Base-by-base conservation (phyloP, 441 rosid species). In the Mallotus repandus region DNA sequence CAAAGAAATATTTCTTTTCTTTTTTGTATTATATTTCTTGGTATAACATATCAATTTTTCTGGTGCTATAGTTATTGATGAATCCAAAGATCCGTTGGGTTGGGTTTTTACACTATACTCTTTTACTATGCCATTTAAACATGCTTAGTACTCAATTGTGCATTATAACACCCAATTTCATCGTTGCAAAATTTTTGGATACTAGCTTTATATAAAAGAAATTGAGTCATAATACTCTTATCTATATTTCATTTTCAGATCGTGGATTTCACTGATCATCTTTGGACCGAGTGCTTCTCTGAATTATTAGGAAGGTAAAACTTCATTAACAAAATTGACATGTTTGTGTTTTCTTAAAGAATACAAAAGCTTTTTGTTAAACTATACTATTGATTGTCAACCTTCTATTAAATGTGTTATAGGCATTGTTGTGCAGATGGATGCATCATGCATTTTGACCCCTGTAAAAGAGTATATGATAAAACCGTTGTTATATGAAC, bases 381-480 rank as follows among this genome's bases (percentile, higher is more conserved):
- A 75, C 61, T 43, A 43, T 32, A 9, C 21, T 68, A 15, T 16
- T 69, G 58, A 35, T 53, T 41, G 70, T 65, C 41, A 69, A 21
- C 64, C 6, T 15, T 56, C 25, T 25, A 60, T 65, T 73, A 13
- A 25, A 32, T 60, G 41, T 74, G 41, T 35, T 55, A 46, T 71
- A 48, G 29, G 41, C 11, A 63, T 53, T 65, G 66, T 80, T 76
- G 45, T 75, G 50, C 84, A 93, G 99, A 85, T 96, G 99, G 99
- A 81, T 96, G 88, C 99, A 91, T 82, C 99, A 81, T 96, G 88
- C 99, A 91, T 82, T 98, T 93, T 81, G 99, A 96, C 82, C 95
- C 99, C 70, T 86, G 97, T 77, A 98, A 96, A 65, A 89, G 83
- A 80, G 85, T 84, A 70, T 87, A 74, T 87, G 97, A 93, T 84